A percentile compares a stretch with the other conserved stretches of the same genome.
Evolutionary conservation across 306 rosid genomes (phyloP).

Genomic region (Quercus agrifolia): DNA sequence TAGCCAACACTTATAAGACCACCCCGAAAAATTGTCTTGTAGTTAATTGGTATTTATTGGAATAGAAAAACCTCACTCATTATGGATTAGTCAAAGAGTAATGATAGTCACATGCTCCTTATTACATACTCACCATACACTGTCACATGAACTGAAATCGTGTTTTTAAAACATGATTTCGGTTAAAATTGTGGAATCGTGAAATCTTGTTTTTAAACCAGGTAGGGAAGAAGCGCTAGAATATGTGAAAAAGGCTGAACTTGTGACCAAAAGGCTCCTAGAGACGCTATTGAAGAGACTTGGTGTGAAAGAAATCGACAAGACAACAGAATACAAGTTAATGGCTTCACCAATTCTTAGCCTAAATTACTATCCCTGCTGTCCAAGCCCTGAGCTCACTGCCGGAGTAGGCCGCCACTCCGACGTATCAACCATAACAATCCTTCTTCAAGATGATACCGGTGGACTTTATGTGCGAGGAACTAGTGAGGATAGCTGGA

Average conservation of each 20-base stretch:
- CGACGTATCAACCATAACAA: conserved; percentile 34
- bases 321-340: conserved; percentile 22
- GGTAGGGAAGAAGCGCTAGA: conserved; percentile 31
- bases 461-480: conserved; percentile 36
- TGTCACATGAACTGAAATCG: too few relatives aligned
- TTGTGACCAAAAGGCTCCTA: conserved; percentile 24
- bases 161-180: too few relatives aligned
- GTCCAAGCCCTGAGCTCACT: conserved; percentile 35
- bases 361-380: conserved; percentile 40
- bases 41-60: too few relatives aligned
- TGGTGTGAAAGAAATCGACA: conserved; percentile 30
- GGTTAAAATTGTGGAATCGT: too few relatives aligned
- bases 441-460: conserved; percentile 40
- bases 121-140: too few relatives aligned
- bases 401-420: conserved; percentile 40
- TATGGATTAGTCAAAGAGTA: too few relatives aligned
- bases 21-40: too few relatives aligned
- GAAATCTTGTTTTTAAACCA: too few relatives aligned
- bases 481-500: conserved; percentile 31
- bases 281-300: conserved; percentile 26
- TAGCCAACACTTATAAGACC: too few relatives aligned
- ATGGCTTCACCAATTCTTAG: conserved; percentile 29
- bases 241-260: conserved; percentile 31
- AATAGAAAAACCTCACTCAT: too few relatives aligned
- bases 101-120: too few relatives aligned